A percentile compares a stretch with the other conserved stretches of the same genome.
Evolutionary conservation across 2,329 filamentous ascomycete genomes (phyloP).

Genomic region (Aureobasidium leucospermi): DNA sequence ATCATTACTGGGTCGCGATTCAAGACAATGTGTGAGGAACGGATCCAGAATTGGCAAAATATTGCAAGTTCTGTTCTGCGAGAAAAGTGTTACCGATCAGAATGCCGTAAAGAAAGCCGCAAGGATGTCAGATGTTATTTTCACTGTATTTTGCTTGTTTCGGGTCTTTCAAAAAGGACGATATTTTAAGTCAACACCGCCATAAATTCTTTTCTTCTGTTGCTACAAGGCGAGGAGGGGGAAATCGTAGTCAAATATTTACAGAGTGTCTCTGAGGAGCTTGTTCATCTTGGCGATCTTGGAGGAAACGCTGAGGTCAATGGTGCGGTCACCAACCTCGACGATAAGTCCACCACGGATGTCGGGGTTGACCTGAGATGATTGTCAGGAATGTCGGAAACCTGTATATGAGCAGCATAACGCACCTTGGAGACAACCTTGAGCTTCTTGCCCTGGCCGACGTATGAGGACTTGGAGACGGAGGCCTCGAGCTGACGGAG

Average conservation of each 20-base stretch:
- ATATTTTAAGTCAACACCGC: conserved; percentile 7
- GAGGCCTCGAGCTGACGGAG: conserved; percentile 79
- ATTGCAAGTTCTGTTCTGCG: too few relatives aligned
- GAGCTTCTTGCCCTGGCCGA: conserved; percentile 89
- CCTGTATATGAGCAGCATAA: conserved; percentile 15
- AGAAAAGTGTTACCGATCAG: not conserved
- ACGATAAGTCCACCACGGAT: conserved; percentile 91
- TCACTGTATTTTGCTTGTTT: not conserved
- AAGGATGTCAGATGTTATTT: not conserved
- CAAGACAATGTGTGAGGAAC: too few relatives aligned
- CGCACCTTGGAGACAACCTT: conserved; percentile 86
- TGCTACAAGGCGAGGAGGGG: conserved; percentile 12
- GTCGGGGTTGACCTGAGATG: conserved; percentile 74
- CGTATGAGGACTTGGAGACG: conserved; percentile 81
- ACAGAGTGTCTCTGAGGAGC: conserved; percentile 92
- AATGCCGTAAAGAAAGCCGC: not conserved
- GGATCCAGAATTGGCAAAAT: too few relatives aligned
- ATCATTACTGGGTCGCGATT: too few relatives aligned
- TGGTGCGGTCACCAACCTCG: conserved; percentile 95
- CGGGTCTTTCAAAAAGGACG: not conserved
- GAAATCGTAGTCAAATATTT: conserved; percentile 45
- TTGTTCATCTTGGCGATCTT: conserved; percentile 99
- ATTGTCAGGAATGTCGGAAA: conserved; percentile 14
- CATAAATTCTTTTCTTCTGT: conserved; percentile 14
- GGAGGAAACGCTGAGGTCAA: conserved; percentile 90